Base-by-base conservation (phyloP, 345 rosid genomes). In the Dipteronia sinensis region DNA sequence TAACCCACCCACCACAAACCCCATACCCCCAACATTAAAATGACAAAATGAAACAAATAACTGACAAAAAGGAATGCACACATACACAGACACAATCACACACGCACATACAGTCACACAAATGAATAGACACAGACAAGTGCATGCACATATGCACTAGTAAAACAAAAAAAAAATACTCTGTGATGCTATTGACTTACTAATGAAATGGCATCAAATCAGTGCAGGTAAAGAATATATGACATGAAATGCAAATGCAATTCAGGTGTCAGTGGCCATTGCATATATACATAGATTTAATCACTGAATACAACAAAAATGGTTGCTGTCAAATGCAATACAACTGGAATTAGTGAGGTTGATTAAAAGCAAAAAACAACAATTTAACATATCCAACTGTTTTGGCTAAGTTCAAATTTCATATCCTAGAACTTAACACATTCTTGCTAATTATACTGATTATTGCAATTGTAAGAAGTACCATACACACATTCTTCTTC, bases 401-500 rank as follows among this genome's bases (percentile, higher is more conserved):
- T 71, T 70, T 42, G 23, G 42, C 75, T 42, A 65, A 31, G 71
- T 20, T 58, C 25, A 56, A 49, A 49, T 27, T 40, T 51, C 23
- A 69, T 0, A 19, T 42, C 27, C 68, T n/a, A 67, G 53, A 61
- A 73, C 53, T 63, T 46, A 23, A 17, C 20, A 44, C 3, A 8
- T 56, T 72, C 29, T n/a, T 1, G 66, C 20, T 22, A 73, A 59
- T 40, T 12, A 73, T 13, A 10, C 29, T 3, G 16, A 16, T 7
- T 22, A 74, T 74, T 20, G 23, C 49, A 9, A 7, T 42, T 15
- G 23, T 29, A 8, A 23, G 19, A 42, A 71, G 20, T 46, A 27
- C 1, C 69, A 76, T 20, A 25, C 2, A 6, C 7, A 0, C 9
- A 29, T 31, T 47, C 29, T 53, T 25, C 29, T 23, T 65, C 17